A percentile compares a stretch with the other conserved stretches of the same genome.
phyloP scores from a whole-genome alignment of 345 rosid genomes.

The Lepidium africanum region DNA sequence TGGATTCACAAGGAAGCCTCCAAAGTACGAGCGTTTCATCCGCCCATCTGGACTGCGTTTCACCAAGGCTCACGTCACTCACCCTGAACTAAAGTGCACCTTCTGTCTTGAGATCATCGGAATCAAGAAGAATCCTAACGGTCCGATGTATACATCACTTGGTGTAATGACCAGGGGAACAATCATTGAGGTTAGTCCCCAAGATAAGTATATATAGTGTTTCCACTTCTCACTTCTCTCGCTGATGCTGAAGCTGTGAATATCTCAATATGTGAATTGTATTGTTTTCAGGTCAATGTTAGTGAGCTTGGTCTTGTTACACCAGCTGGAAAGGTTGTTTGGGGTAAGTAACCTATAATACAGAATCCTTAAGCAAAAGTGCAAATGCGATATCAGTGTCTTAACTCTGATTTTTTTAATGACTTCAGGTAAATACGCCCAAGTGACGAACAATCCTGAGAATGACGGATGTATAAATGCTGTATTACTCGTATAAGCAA shows the following conservation, averaged over 20 bases:
- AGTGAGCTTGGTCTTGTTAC: constrained; percentile 93
- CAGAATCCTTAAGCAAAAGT: background rate
- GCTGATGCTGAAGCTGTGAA: background rate
- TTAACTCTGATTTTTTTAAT: background rate
- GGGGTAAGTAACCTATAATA: constrained; percentile 51
- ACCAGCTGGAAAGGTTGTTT: constrained; percentile 85
- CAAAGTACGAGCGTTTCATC: constrained; percentile 91
- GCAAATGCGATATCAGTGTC: background rate
- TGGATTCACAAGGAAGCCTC: constrained; percentile 91
- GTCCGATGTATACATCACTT: constrained; percentile 86
- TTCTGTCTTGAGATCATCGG: constrained; percentile 84
- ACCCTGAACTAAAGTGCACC: constrained; percentile 84
- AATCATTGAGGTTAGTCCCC: constrained; percentile 59
- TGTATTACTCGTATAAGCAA: constrained; percentile 63
- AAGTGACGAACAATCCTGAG: constrained; percentile 91
- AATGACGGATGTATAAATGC: constrained; percentile 86
- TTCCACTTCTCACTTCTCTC: background rate
- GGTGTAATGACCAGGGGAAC: constrained; percentile 94
- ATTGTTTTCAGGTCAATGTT: constrained; percentile 66
- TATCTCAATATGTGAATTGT: background rate
- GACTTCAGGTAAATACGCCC: constrained; percentile 87
- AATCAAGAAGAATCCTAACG: constrained; percentile 88
- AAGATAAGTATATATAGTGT: background rate
- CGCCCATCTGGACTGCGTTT: constrained; percentile 86
- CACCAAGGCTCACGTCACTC: constrained; percentile 90